Conservation (phyloP, 805 yeast species). For the Candida insectorum region DNA sequence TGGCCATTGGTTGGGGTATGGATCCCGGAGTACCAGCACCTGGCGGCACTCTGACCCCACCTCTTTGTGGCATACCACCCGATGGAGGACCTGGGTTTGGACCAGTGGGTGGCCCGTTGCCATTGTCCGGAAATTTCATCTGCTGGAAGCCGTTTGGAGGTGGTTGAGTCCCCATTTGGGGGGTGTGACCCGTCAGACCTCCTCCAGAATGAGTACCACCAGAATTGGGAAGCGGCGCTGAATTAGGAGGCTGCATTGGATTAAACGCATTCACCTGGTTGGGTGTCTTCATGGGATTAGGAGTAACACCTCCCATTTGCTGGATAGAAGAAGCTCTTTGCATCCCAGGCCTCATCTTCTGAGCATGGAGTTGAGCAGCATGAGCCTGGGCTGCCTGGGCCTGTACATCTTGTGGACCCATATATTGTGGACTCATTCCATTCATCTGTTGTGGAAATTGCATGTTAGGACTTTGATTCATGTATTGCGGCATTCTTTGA, state of each 20-base stretch:
- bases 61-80: background rate
- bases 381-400: slow-evolving; percentile 2
- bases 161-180: slow-evolving; percentile 24
- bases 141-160: slow-evolving; percentile 14
- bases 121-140: too few species aligned
- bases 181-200: slow-evolving; percentile 26
- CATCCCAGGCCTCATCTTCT: slow-evolving; percentile 15
- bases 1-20: slow-evolving; percentile 1
- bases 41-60: background rate
- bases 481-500: slow-evolving; percentile 12
- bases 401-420: slow-evolving; percentile 4
- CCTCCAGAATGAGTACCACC: slow-evolving; percentile 13
- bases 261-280: slow-evolving; percentile 6
- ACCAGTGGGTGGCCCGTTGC: background rate
- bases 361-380: background rate
- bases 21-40: background rate
- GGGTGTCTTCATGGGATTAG: slow-evolving; percentile 5
- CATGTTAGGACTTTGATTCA: slow-evolving; percentile 12
- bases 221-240: slow-evolving; percentile 20
- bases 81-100: background rate
- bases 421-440: slow-evolving; percentile 6
- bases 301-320: slow-evolving; percentile 12
- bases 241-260: slow-evolving; percentile 17
- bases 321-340: slow-evolving; percentile 20
- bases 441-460: slow-evolving; percentile 8